Percentiles rank a stretch among this genome's conserved stretches.
Evolutionary conservation across 1,284 basidiomycete species (phyloP).

Genomic region (Microbotryum silenes-acaulis): DNA sequence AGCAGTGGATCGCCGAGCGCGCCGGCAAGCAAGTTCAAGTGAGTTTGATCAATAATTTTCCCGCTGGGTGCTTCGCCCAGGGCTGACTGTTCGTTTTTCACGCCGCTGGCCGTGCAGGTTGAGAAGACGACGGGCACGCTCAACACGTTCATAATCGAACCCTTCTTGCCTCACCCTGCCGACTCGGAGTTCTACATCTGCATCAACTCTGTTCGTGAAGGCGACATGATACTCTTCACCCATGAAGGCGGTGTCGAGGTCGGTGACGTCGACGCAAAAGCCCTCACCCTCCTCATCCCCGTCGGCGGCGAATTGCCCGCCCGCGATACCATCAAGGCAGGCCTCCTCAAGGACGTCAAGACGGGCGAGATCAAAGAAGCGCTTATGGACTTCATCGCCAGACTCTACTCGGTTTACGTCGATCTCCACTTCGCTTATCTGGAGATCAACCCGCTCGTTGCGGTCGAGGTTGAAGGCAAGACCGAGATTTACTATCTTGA

Average conservation of each 20-base stretch:
- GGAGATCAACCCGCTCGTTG: conserved; percentile 98
- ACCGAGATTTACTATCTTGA: conserved; percentile 92
- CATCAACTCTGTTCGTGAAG: conserved; percentile 91
- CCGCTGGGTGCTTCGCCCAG: not conserved
- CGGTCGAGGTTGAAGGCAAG: conserved; percentile 80
- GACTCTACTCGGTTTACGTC: conserved; percentile 94
- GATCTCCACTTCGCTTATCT: conserved; percentile 71
- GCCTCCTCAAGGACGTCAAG: conserved; percentile 71
- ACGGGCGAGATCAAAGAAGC: conserved; percentile 68
- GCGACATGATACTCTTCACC: conserved; percentile 95
- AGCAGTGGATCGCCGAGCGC: conserved; percentile 71
- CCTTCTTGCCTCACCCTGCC: conserved; percentile 90
- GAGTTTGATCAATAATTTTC: conserved; percentile 19
- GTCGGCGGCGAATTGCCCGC: conserved; percentile 64
- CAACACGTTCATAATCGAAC: conserved; percentile 97
- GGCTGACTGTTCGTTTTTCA: conserved; percentile 1
- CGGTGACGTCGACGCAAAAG: conserved; percentile 97
- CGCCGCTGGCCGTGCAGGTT: conserved; percentile 50
- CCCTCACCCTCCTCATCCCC: conserved; percentile 77
- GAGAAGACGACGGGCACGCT: conserved; percentile 89
- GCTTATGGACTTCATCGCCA: conserved; percentile 85
- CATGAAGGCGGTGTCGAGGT: conserved; percentile 99
- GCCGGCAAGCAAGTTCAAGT: conserved; percentile 93
- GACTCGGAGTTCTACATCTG: conserved; percentile 97
- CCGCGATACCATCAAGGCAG: conserved; percentile 62